Conservation (phyloP, 176 grass and related monocot species). For the Phragmites australis region DNA sequence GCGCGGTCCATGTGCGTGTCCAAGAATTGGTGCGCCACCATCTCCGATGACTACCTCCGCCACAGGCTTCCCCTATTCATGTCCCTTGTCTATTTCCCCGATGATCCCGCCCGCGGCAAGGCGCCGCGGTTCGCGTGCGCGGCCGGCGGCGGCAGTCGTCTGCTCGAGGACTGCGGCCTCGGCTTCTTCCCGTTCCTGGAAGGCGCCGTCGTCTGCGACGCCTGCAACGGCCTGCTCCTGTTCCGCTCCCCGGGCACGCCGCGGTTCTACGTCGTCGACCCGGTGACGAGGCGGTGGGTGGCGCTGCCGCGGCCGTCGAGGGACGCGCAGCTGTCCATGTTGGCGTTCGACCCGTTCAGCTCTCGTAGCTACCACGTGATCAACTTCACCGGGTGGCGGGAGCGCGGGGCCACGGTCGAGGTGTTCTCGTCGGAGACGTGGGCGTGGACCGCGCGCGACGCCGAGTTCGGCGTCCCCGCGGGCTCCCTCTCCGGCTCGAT, state of each 20-base stretch:
- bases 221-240: constrained; percentile 64
- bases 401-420: constrained; percentile 45
- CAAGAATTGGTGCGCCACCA: constrained; percentile 53
- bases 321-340: constrained; percentile 45
- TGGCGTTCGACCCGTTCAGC: constrained; percentile 54
- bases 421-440: constrained; percentile 57
- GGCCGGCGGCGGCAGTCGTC: not conserved
- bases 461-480: constrained; percentile 38
- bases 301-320: constrained; percentile 34
- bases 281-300: constrained; percentile 44
- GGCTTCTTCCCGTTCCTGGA: constrained; percentile 53
- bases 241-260: not conserved
- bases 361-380: constrained; percentile 48
- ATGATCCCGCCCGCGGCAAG: not conserved
- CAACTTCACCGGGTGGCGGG: constrained; percentile 51
- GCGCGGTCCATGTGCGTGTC: constrained; percentile 58
- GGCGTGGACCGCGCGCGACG: constrained; percentile 36
- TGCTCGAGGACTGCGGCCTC: constrained; percentile 40
- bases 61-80: constrained; percentile 41
- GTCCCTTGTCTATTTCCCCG: constrained; percentile 50
- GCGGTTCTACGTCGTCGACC: constrained; percentile 58
- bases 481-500: constrained; percentile 35
- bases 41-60: constrained; percentile 52
- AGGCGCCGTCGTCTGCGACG: constrained; percentile 34
- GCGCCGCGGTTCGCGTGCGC: constrained; percentile 44